Conservation (phyloP, 2,329 filamentous ascomycete species). For the Lachnellula cervina region DNA sequence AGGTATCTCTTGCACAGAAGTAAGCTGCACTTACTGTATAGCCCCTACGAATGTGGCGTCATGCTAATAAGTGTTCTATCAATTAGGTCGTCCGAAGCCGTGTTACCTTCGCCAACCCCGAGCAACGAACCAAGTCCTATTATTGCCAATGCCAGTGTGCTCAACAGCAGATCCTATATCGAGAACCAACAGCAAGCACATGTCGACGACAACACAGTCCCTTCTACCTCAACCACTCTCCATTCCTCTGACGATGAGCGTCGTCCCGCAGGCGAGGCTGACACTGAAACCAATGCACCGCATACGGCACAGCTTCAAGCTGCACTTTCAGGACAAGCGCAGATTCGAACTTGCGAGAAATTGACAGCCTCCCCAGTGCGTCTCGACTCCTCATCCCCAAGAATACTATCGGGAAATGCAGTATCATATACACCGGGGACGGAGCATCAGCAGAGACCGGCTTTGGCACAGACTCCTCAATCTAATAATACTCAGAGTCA, state of each 20-base stretch:
- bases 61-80: not conserved
- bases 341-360: not conserved
- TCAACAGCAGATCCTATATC: conserved; percentile 26
- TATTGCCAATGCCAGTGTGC: conserved; percentile 32
- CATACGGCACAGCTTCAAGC: not conserved
- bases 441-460: not conserved
- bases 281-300: not conserved
- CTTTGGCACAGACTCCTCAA: not conserved
- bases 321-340: not conserved
- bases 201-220: conserved; percentile 1
- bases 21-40: conserved; percentile 7
- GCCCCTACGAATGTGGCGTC: not conserved
- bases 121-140: conserved; percentile 55
- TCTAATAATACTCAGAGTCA: not conserved
- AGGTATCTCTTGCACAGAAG: conserved; percentile 15
- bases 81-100: conserved; percentile 23
- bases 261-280: not conserved
- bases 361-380: not conserved
- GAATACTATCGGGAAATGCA: not conserved
- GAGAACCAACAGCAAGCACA: conserved; percentile 2
- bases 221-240: not conserved
- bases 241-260: not conserved
- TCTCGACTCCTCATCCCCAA: not conserved
- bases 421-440: not conserved
- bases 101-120: conserved; percentile 58